Percentiles rank a stretch among this genome's conserved stretches.
Conservation (phyloP, 768 basidiomycete genomes). For the Psilocybe cyanescens region DNA sequence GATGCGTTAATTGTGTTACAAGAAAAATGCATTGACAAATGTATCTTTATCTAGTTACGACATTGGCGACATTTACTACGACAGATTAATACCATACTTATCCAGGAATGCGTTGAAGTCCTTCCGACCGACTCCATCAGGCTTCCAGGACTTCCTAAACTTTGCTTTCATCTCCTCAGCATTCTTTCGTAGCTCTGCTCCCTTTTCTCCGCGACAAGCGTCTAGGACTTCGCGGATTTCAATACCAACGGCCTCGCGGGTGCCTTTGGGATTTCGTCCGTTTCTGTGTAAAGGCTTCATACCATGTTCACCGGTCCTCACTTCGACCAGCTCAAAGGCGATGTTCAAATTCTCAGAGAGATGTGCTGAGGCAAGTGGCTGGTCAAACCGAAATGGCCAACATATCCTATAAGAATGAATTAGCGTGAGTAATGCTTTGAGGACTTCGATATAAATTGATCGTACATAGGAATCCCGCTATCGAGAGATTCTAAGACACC, state of each 20-base stretch:
- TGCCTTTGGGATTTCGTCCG: slow-evolving; percentile 5
- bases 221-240: slow-evolving; percentile 9
- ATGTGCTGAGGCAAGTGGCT: slow-evolving; percentile 9
- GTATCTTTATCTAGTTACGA: too few species aligned
- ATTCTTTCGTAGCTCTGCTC: slow-evolving; percentile 1
- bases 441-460: background rate
- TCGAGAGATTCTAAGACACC: slow-evolving; percentile 9
- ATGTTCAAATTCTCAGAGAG: slow-evolving; percentile 8
- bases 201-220: slow-evolving; percentile 2
- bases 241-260: slow-evolving; percentile 10
- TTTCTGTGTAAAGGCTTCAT: slow-evolving; percentile 8
- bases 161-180: slow-evolving; percentile 1
- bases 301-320: slow-evolving; percentile 6
- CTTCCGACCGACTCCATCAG: background rate
- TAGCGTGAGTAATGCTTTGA: background rate
- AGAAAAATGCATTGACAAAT: too few species aligned
- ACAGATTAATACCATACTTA: background rate
- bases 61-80: too few species aligned
- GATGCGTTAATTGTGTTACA: too few species aligned
- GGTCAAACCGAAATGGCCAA: slow-evolving; percentile 16
- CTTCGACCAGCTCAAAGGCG: slow-evolving; percentile 8
- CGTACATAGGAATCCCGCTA: slow-evolving; percentile 9
- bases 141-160: background rate
- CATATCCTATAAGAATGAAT: slow-evolving; percentile 7
- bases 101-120: slow-evolving; percentile 7